phyloP scores from a whole-genome alignment of 306 rosid genomes.

The Biancaea sappan region DNA sequence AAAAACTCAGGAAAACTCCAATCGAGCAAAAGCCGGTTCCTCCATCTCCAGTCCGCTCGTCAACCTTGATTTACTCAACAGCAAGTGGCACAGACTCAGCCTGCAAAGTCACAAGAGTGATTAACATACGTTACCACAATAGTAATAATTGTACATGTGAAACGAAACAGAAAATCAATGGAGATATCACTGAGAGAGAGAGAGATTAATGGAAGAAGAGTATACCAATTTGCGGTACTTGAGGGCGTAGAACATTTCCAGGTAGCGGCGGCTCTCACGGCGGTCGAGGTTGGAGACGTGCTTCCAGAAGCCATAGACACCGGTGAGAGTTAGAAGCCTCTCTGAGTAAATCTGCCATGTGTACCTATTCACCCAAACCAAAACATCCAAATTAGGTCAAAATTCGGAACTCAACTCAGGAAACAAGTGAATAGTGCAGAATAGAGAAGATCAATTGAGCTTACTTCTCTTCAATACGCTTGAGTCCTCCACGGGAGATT shows the following conservation, averaged over 20 bases:
- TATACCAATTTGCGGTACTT: constrained; percentile 81
- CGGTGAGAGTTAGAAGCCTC: constrained; percentile 90
- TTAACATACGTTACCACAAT: background rate
- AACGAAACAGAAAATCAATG: too few species aligned
- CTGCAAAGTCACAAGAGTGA: constrained; percentile 37
- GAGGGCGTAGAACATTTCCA: constrained; percentile 97
- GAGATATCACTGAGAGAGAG: too few species aligned
- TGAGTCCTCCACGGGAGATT: constrained; percentile 80
- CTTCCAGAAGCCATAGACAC: constrained; percentile 98
- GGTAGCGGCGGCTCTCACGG: constrained; percentile 89
- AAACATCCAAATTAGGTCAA: too few species aligned
- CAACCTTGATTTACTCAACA: constrained; percentile 27
- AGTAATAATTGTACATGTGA: too few species aligned
- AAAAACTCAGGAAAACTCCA: constrained; percentile 38
- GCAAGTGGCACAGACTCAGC: constrained; percentile 82
- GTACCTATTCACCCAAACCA: constrained; percentile 36
- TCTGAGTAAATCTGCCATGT: constrained; percentile 94
- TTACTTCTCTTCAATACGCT: constrained; percentile 89
- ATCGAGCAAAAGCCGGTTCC: constrained; percentile 39
- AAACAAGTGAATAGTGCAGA: too few species aligned
- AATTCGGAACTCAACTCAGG: too few species aligned
- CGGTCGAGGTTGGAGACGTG: constrained; percentile 94
- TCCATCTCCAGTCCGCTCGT: too few species aligned
- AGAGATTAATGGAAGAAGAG: background rate
- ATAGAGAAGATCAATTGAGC: constrained; percentile 11